Evolutionary conservation across 202 grass and related monocot genomes (phyloP).

Genomic region (Zoysia matrella): DNA sequence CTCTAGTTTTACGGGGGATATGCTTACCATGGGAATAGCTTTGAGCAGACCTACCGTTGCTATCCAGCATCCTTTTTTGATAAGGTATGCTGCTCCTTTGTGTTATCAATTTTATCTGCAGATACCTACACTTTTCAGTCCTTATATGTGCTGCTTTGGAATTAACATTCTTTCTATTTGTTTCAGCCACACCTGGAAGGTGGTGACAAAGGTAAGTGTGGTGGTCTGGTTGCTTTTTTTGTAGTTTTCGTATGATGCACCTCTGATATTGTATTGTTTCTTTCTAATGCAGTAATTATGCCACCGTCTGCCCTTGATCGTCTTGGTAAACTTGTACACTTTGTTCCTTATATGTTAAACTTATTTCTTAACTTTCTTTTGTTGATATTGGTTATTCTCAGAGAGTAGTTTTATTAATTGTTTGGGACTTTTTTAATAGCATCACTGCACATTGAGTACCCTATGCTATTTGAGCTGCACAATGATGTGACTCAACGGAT

Average conservation of each 20-base stretch:
- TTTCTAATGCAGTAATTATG: constrained; percentile 76
- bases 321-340: constrained; percentile 60
- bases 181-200: constrained; percentile 82
- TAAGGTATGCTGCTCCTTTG: constrained; percentile 63
- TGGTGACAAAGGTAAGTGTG: constrained; percentile 75
- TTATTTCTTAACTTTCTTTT: constrained; percentile 11
- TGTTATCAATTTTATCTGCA: constrained; percentile 24
- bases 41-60: constrained; percentile 77
- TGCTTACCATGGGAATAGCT: constrained; percentile 60
- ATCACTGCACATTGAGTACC: constrained; percentile 81
- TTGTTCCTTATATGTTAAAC: neutral
- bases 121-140: constrained; percentile 1
- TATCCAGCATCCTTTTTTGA: constrained; percentile 80
- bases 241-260: neutral
- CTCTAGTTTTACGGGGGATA: constrained; percentile 65
- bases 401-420: constrained; percentile 12
- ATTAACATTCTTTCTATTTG: constrained; percentile 38
- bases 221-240: neutral
- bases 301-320: constrained; percentile 82
- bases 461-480: constrained; percentile 87
- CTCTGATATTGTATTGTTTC: constrained; percentile 35
- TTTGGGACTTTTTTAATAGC: constrained; percentile 57
- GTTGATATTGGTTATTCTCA: constrained; percentile 33
- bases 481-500: constrained; percentile 63
- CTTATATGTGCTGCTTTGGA: constrained; percentile 30